A percentile compares a stretch with the other conserved stretches of the same genome.
phyloP scores from a whole-genome alignment of 148 eudicot genomes.

The Rhododendron williamsianum region DNA sequence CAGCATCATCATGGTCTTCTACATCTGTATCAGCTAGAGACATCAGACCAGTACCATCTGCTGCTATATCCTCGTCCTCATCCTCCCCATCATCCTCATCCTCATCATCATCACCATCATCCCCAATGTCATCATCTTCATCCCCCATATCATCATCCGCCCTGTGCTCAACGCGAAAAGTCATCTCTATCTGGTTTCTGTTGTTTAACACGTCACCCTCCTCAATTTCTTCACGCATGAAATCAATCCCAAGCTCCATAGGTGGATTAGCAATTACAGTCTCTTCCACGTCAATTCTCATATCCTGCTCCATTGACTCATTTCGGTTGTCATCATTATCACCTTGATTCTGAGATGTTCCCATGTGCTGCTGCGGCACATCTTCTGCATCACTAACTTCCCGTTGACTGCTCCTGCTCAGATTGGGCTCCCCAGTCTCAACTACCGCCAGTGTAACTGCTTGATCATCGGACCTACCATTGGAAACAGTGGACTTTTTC shows the following conservation, averaged over 20 bases:
- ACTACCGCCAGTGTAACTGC: conserved; percentile 21
- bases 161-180: conserved; percentile 74
- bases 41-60: conserved; percentile 91
- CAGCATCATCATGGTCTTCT: conserved; percentile 90
- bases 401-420: conserved; percentile 31
- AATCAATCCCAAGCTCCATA: conserved; percentile 55
- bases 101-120: conserved; percentile 82
- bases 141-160: conserved; percentile 78
- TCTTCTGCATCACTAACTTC: conserved; percentile 33
- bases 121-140: conserved; percentile 95
- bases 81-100: conserved; percentile 91
- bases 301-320: conserved; percentile 55
- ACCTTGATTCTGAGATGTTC: conserved; percentile 29
- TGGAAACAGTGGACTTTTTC: conserved; percentile 47
- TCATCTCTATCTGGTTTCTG: conserved; percentile 55
- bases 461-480: conserved; percentile 49
- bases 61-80: conserved; percentile 91
- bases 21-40: conserved; percentile 91
- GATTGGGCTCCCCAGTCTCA: conserved; percentile 34
- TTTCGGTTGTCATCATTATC: conserved; percentile 32
- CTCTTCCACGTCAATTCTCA: conserved; percentile 55
- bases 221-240: conserved; percentile 70
- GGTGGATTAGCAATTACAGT: conserved; percentile 31
- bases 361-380: conserved; percentile 34
- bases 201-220: conserved; percentile 51